Evolutionary conservation across 768 basidiomycete genomes (phyloP).

Genomic region (Termitomyces sp.): DNA sequence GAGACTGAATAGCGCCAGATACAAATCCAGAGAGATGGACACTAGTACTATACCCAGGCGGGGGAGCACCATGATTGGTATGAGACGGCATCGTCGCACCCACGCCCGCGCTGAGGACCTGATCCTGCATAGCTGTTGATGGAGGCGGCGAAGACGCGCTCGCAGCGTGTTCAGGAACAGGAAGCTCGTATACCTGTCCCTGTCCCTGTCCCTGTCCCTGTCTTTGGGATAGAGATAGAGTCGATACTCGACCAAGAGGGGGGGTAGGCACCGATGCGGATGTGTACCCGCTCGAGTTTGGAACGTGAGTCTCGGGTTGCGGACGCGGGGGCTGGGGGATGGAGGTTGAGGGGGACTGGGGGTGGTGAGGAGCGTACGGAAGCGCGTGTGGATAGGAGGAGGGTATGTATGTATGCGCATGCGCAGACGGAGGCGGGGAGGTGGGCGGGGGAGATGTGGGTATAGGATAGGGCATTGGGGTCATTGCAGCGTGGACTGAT

Average conservation of each 20-base stretch:
- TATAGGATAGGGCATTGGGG: no score
- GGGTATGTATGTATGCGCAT: no score
- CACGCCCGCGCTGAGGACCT: background rate
- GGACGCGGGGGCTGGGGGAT: background rate
- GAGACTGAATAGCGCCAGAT: background rate
- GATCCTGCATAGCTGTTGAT: background rate
- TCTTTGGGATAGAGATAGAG: background rate
- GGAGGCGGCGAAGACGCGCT: background rate
- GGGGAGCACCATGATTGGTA: no score
- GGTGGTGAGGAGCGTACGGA: no score
- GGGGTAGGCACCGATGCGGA: background rate
- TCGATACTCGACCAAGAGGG: background rate
- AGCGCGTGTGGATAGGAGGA: no score
- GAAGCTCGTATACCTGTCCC: background rate
- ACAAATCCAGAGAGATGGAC: background rate
- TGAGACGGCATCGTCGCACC: background rate
- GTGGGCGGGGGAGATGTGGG: no score
- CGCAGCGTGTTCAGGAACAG: background rate
- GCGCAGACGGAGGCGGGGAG: no score
- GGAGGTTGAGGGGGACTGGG: no score
- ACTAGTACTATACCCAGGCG: background rate
- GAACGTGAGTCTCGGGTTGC: background rate
- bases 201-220: background rate
- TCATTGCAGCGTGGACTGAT: no score
- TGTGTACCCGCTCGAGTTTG: background rate